Percentiles rank a stretch among this genome's conserved stretches.
Conservation (phyloP, 2,329 filamentous ascomycete genomes). For the Penicillium sp. region DNA sequence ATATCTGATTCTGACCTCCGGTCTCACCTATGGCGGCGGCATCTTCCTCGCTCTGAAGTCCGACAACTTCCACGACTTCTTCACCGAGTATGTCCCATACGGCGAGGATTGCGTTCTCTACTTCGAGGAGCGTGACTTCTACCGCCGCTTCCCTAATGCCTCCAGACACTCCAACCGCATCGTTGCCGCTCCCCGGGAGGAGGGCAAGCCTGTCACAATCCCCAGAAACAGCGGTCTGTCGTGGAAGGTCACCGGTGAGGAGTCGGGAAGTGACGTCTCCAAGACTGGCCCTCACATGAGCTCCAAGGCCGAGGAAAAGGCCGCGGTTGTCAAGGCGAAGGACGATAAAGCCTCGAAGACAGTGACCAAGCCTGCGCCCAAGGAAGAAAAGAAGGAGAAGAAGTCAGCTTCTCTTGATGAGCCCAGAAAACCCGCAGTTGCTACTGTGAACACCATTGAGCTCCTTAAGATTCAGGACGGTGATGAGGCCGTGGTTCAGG, state of each 20-base stretch:
- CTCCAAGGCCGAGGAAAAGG: slow-evolving; percentile 30
- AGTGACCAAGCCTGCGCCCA: slow-evolving; percentile 26
- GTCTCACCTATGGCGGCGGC: slow-evolving; percentile 79
- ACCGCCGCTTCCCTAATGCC: slow-evolving; percentile 72
- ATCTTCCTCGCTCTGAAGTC: slow-evolving; percentile 90
- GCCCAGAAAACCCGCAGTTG: slow-evolving; percentile 38
- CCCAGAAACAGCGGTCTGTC: slow-evolving; percentile 82
- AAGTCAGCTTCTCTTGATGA: slow-evolving; percentile 36
- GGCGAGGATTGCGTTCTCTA: slow-evolving; percentile 94
- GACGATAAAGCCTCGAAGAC: slow-evolving; percentile 29
- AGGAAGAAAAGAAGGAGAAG: slow-evolving; percentile 28
- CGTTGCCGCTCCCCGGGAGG: slow-evolving; percentile 40
- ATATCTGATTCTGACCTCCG: slow-evolving; percentile 73
- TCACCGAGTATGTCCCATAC: slow-evolving; percentile 93
- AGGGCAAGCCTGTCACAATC: slow-evolving; percentile 75
- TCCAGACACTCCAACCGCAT: slow-evolving; percentile 48
- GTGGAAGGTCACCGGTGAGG: slow-evolving; percentile 69
- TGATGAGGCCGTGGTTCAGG: slow-evolving; percentile 84
- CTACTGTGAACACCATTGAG: slow-evolving; percentile 68
- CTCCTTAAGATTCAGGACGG: slow-evolving; percentile 73
- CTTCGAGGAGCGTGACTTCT: slow-evolving; percentile 92
- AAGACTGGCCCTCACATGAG: slow-evolving; percentile 53
- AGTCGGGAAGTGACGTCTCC: slow-evolving; percentile 59
- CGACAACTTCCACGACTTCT: slow-evolving; percentile 99
- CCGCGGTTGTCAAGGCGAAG: slow-evolving; percentile 33